These are phyloP conservation scores for Pisolithus tinctorius DNA, from an alignment of 768 basidiomycete species.

Conservation along the genomic window DNA sequence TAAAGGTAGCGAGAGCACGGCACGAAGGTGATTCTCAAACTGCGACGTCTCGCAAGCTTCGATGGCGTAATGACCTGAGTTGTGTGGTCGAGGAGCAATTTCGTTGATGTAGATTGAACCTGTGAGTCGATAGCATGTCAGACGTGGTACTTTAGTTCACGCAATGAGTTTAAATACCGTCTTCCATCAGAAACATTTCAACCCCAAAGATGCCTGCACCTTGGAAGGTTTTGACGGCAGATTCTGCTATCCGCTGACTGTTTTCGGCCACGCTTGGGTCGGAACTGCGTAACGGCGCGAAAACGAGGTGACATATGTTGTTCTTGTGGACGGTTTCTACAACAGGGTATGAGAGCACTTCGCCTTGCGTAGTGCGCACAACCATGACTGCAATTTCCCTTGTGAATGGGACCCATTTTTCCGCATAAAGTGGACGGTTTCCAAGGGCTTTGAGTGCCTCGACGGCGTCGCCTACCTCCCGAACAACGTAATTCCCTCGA, in stretches of 20 bases:
- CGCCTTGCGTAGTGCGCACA: constrained; percentile 68
- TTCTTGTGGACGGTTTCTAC: constrained; percentile 96
- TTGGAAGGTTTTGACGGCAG: constrained; percentile 66
- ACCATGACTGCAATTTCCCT: constrained; percentile 98
- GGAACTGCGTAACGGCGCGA: constrained; percentile 70
- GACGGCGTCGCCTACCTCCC: constrained; percentile 42
- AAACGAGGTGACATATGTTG: constrained; percentile 89
- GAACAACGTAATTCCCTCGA: constrained; percentile 81
- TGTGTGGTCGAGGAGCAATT: constrained; percentile 96
- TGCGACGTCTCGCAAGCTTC: constrained; percentile 96
- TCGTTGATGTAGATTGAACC: constrained; percentile 86
- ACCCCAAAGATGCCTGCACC: constrained; percentile 97
- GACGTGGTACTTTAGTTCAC: background rate
- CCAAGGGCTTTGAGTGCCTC: constrained; percentile 49
- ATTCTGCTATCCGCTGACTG: constrained; percentile 72
- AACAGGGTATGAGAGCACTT: constrained; percentile 77
- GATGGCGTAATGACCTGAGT: constrained; percentile 98
- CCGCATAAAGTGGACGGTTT: constrained; percentile 80
- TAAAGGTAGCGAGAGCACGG: constrained; percentile 84
- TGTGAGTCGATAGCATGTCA: constrained; percentile 21
- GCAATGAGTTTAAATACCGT: constrained; percentile 44
- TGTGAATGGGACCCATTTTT: constrained; percentile 85
- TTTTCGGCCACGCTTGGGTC: constrained; percentile 48
- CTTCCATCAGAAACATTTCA: constrained; percentile 90
- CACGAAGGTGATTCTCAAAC: constrained; percentile 95